Base-by-base conservation (phyloP, 805 yeast species). In the Vanderwaltozyma polyspora region DNA sequence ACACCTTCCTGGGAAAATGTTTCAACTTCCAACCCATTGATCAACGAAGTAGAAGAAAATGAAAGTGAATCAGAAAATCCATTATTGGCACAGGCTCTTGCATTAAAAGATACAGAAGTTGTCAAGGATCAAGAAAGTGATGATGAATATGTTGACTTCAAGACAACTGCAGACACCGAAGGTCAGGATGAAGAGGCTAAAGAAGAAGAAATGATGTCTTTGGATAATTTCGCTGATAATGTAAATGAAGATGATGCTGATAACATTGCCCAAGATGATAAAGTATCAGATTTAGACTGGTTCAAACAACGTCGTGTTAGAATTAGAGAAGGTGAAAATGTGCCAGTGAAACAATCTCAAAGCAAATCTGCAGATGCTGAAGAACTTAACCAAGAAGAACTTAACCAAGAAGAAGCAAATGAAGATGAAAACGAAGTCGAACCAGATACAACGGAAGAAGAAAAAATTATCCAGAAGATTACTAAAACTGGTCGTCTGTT, bases 201-300 rank as follows among this genome's bases (percentile, higher is more conserved):
- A 15, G 72, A 67, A 8, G 77, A 70, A 35, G 67, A 65, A 40
- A 67, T 71, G 73, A 65, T 74, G 49, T 47, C 62, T 11, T 47
- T 72, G 23, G 52, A 55, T 45, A 56, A 52, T 41, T 33, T 54
- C 10, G 11, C 27, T 10, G 17, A 18, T 5, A 12, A 29, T 6
- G 6, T 13, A 5, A 28, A 18, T 6, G 33, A 32, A 22, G 25
- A 23, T 4, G 28, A n/a, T 38, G 44, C 40, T 12, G 36, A 42
- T 2, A 52, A 42, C 3, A 34, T 60, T 4, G 75, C 72, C 6
- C 59, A 59, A 24, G 72, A 74, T 45, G 73, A 68, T 37, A 59
- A 48, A 11, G 67, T 81, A 11, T 69, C 86, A 11, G 95, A 87
- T 61, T 59, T 82, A 34, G 95, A 87, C 37, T 87, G 97, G 97